Conservation (phyloP, 495 filamentous ascomycete species). For the Hypomontagnella monticulosa region DNA sequence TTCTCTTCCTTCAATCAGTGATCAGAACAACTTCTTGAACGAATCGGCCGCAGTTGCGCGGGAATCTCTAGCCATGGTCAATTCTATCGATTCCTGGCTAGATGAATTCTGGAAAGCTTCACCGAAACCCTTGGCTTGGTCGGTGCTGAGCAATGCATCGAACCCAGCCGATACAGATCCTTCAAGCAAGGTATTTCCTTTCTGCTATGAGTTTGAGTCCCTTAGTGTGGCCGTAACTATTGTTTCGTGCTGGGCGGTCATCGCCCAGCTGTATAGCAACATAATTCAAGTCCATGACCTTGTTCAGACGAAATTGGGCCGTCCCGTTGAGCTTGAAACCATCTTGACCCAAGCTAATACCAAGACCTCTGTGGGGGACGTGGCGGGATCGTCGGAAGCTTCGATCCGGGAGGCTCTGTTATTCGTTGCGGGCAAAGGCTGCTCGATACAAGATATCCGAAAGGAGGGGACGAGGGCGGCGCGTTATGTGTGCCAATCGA, state of each 20-base stretch:
- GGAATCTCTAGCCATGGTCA: constrained; percentile 10
- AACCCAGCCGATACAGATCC: constrained; percentile 20
- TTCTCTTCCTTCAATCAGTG: constrained; percentile 17
- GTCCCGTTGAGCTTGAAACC: constrained; percentile 6
- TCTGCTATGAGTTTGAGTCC: constrained; percentile 31
- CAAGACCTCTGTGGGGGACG: background rate
- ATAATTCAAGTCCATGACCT: constrained; percentile 27
- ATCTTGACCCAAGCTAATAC: constrained; percentile 3
- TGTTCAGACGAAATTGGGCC: constrained; percentile 15
- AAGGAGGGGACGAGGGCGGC: constrained; percentile 21
- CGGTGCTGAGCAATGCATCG: constrained; percentile 10
- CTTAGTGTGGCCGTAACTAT: constrained; percentile 20
- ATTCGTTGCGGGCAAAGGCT: background rate
- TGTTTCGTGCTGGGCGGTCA: constrained; percentile 23
- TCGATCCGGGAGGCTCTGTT: background rate
- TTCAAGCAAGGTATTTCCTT: constrained; percentile 17
- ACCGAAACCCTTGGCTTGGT: constrained; percentile 15
- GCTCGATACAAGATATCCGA: constrained; percentile 27
- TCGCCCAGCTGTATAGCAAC: constrained; percentile 23
- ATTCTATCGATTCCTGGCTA: constrained; percentile 16
- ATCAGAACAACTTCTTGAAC: constrained; percentile 4
- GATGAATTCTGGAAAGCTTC: constrained; percentile 30
- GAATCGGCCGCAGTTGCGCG: constrained; percentile 12
- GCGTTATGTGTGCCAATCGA: constrained; percentile 19
- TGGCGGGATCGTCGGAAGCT: background rate